A percentile compares a stretch with the other conserved stretches of the same genome.
Evolutionary conservation across 2,329 filamentous ascomycete genomes (phyloP).

Genomic region (Colletotrichum melonis): DNA sequence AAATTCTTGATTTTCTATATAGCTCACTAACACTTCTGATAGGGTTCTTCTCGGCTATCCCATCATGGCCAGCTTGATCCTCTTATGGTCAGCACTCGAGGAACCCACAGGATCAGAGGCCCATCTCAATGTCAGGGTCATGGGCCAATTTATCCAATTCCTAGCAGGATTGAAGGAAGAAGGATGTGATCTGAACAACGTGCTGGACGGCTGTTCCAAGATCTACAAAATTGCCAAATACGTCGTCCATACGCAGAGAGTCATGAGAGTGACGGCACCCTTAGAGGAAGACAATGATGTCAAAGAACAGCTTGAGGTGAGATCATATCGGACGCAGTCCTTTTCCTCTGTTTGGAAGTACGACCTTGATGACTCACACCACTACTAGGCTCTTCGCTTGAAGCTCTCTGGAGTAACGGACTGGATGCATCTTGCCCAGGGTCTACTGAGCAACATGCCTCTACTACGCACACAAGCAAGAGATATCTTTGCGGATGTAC

Average conservation of each 20-base stretch:
- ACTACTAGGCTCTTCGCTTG: slow-evolving; percentile 3
- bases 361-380: background rate
- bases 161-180: slow-evolving; percentile 23
- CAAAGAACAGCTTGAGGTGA: slow-evolving; percentile 28
- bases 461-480: background rate
- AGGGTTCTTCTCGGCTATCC: slow-evolving; percentile 30
- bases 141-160: slow-evolving; percentile 29
- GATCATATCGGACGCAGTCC: background rate
- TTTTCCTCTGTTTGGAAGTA: background rate
- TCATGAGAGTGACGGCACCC: background rate
- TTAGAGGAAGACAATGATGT: slow-evolving; percentile 18
- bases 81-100: slow-evolving; percentile 26
- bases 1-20: background rate
- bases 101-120: slow-evolving; percentile 21
- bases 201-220: slow-evolving; percentile 27
- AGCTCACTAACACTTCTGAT: background rate
- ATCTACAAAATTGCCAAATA: slow-evolving; percentile 31
- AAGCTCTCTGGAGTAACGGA: slow-evolving; percentile 24
- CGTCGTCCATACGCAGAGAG: slow-evolving; percentile 21
- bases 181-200: slow-evolving; percentile 11
- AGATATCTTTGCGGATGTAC: slow-evolving; percentile 14
- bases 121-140: slow-evolving; percentile 6
- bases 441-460: slow-evolving; percentile 25
- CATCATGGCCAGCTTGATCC: slow-evolving; percentile 11
- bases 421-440: slow-evolving; percentile 28